Base-by-base conservation (phyloP, 2,329 filamentous ascomycete species). In the Onygenales sp. region DNA sequence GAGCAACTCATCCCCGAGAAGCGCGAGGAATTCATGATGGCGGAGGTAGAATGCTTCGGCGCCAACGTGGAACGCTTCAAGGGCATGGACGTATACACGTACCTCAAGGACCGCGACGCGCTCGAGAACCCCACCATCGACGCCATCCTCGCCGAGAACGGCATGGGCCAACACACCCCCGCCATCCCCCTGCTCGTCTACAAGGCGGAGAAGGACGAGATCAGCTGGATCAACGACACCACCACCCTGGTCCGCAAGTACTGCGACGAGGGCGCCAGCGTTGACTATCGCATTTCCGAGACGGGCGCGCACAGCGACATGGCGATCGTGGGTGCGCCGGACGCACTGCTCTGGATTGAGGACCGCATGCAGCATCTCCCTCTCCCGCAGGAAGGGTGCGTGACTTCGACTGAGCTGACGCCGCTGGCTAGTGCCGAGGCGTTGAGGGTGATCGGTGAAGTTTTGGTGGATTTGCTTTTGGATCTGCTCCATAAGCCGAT, bases 171-270 rank as follows among this genome's bases (percentile, higher is more conserved):
- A 21, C 69, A 74, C 50, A 62, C 69, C 0, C 78, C 77, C 0
- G 55, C 64, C 11, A 75, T 78, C 60, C 77, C 78, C 0, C 53
- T 79, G 5, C 75, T 76, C 55, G 60, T 77, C 3, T 79, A 80
- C 63, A 79, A 80, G 56, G 73, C 76, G 0, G 69, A 73, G n/a
- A 56, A 60, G 2, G 77, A 81, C 43, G 71, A 78, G 51, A 63
- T 77, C 51, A 73, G 69, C 8, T 63, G 66, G 2, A 64, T 77
- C 3, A 63, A 58, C 5, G 71, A 74, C 32, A 77, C 72, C 3
- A 76, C 80, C 51, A 63, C 55, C 0, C 58, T 78, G n/a, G 68
- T 78, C 0, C 51, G 65, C 0, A 58, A 62, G 9, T 78, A 74
- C 53, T 79, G 76, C 52, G 56, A 52, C 0, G 63, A 59, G 2